Conservation (phyloP, 805 yeast species). For the Nematodospora valgi region DNA sequence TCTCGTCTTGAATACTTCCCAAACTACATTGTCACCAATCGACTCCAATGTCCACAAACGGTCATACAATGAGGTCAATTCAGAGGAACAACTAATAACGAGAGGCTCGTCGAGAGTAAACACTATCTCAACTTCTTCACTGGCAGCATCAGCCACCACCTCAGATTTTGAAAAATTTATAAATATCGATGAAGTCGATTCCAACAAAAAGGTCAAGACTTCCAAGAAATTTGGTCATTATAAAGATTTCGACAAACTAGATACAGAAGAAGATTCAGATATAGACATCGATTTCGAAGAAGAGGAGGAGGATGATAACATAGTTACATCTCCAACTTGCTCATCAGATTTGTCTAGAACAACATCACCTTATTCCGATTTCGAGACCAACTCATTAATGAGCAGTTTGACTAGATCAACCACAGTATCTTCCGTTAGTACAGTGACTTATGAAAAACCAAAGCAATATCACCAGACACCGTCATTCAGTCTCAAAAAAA, state of each 20-base stretch:
- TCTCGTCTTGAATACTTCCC: slow-evolving; percentile 6
- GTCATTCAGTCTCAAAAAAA: slow-evolving; percentile 12
- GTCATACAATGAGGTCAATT: slow-evolving; percentile 11
- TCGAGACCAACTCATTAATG: slow-evolving; percentile 35
- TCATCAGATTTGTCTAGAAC: slow-evolving; percentile 29
- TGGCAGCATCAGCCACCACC: not conserved
- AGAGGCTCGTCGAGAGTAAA: slow-evolving; percentile 1
- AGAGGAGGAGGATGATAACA: slow-evolving; percentile 14
- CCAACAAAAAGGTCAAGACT: not conserved
- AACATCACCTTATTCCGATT: slow-evolving; percentile 32
- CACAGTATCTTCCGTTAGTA: slow-evolving; percentile 34
- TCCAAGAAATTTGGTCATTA: not conserved
- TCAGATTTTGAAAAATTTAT: slow-evolving; percentile 10
- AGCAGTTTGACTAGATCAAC: slow-evolving; percentile 39
- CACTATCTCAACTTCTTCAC: not conserved
- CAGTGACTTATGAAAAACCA: slow-evolving; percentile 13
- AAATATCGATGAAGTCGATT: slow-evolving; percentile 5
- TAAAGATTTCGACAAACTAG: slow-evolving; percentile 6
- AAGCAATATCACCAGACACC: slow-evolving; percentile 5
- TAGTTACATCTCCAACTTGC: slow-evolving; percentile 18
- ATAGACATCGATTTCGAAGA: slow-evolving; percentile 13
- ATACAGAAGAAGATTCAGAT: slow-evolving; percentile 7
- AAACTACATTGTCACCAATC: slow-evolving; percentile 4
- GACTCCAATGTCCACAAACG: slow-evolving; percentile 9
- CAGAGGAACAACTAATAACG: not conserved